Conservation (phyloP, 768 basidiomycete genomes). For the Suillus lakei region DNA sequence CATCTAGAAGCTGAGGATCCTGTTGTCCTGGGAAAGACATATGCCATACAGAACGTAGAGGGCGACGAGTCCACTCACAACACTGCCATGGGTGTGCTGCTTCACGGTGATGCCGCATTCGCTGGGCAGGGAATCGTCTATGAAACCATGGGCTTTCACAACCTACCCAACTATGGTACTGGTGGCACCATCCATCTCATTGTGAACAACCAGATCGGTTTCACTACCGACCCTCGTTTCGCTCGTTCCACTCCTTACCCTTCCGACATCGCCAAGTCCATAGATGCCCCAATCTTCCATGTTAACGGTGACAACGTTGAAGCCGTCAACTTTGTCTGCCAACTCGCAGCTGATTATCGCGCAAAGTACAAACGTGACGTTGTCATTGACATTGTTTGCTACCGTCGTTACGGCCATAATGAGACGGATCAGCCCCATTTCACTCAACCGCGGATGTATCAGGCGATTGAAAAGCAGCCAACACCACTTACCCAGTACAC, state of each 20-base stretch:
- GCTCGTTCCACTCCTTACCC: constrained; percentile 97
- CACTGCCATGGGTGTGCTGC: constrained; percentile 92
- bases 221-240: constrained; percentile 98
- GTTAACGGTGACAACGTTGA: constrained; percentile 99
- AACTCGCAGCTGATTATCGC: constrained; percentile 96
- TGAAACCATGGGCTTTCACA: constrained; percentile 99
- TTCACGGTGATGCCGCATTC: constrained; percentile 98
- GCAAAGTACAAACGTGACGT: constrained; percentile 99
- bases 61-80: constrained; percentile 78
- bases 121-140: constrained; percentile 98
- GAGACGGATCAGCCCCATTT: constrained; percentile 99
- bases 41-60: constrained; percentile 94
- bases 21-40: constrained; percentile 99
- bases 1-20: constrained; percentile 98
- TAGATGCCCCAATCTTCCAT: constrained; percentile 98
- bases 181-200: constrained; percentile 98
- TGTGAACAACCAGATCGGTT: constrained; percentile 99
- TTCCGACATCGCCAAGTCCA: constrained; percentile 97
- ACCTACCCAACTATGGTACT: constrained; percentile 92
- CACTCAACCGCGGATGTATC: constrained; percentile 99
- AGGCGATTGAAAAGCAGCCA: constrained; percentile 92
- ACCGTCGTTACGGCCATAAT: constrained; percentile 99
- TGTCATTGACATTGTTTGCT: constrained; percentile 98
- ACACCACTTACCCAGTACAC: constrained; percentile 92
- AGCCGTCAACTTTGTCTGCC: constrained; percentile 98